Evolutionary conservation across 2,329 filamentous ascomycete species (phyloP), one percentile per base, ranked within the genome.

Genomic region (Ascochyta koolunga): DNA sequence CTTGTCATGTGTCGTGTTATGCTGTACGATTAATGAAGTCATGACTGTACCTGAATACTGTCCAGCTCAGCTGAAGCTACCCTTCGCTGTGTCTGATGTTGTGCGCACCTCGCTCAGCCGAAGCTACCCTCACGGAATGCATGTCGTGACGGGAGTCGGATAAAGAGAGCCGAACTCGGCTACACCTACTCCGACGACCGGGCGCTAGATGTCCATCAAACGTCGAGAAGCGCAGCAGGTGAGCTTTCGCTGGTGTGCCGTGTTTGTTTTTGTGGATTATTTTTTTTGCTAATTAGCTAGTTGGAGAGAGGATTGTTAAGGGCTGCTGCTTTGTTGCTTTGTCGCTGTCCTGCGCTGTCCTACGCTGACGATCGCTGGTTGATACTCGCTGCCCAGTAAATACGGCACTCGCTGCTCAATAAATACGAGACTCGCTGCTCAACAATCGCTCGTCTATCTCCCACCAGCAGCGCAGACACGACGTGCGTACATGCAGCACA

Each of bases 401-500:
- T n/a, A n/a, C n/a, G n/a, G n/a, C n/a, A 27, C 24, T 27, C 24
- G 24, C 24, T 27, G 24, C 29, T 32, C 29, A 13, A 32, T 6
- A n/a, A 10, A 15, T 5, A 3, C 2, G 22, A 24, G 5, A 8
- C 22, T 24, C 22, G 22, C 22, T 24, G 22, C 22, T 24, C 8
- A 24, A 5, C 22, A 24, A 24, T 8, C 22, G 5, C 22, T 24
- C 22, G 1, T 8, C 32, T 21, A 13, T 38, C 21, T 21, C 22
- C 21, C 40, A 19, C 18, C 11, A 10, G 11, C 10, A 13, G 4
- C 10, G 27, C 27, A 11, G 11, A 29, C 11, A 22, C 39, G 15
- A 21, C 10, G 41, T 35, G 48, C 35, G 13, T 68, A 70, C 65
- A 72, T 71, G 68, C 65, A 61, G 61, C 68, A 62, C 58, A 63